Evolutionary conservation across 2,329 filamentous ascomycete genomes (phyloP).

Genomic region (Aspergillus ruber): DNA sequence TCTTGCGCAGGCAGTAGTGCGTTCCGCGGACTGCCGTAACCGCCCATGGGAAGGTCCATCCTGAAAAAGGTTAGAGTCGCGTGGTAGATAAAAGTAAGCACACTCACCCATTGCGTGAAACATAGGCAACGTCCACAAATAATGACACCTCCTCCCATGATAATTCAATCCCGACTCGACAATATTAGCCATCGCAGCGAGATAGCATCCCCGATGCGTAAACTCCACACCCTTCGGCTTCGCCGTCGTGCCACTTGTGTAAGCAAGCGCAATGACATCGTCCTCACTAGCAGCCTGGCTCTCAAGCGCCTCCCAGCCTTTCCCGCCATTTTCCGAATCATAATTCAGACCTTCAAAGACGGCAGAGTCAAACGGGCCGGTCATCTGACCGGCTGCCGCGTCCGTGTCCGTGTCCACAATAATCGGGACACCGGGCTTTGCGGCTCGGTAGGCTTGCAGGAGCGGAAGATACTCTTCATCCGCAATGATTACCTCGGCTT

Average conservation of each 20-base stretch:
- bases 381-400: slow-evolving; percentile 63
- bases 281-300: slow-evolving; percentile 69
- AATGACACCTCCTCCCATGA: slow-evolving; percentile 63
- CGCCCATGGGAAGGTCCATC: slow-evolving; percentile 86
- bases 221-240: slow-evolving; percentile 88
- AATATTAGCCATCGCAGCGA: slow-evolving; percentile 77
- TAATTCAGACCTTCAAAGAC: slow-evolving; percentile 71
- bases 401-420: slow-evolving; percentile 84
- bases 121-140: slow-evolving; percentile 91
- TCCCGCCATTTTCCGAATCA: slow-evolving; percentile 59
- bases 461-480: slow-evolving; percentile 73
- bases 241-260: slow-evolving; percentile 90
- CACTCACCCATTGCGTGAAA: slow-evolving; percentile 59
- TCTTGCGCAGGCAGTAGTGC: slow-evolving; percentile 88
- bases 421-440: slow-evolving; percentile 59
- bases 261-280: slow-evolving; percentile 76
- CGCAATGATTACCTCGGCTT: slow-evolving; percentile 80
- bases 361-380: slow-evolving; percentile 75
- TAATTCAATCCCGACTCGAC: slow-evolving; percentile 81
- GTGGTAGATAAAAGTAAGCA: slow-evolving; percentile 21
- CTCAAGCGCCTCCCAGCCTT: slow-evolving; percentile 72
- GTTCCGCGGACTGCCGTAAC: slow-evolving; percentile 91
- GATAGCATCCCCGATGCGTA: slow-evolving; percentile 79
- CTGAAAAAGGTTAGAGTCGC: slow-evolving; percentile 18
- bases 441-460: slow-evolving; percentile 58